These are phyloP conservation scores for Ophiostoma pallidulum DNA, from an alignment of 2,329 filamentous ascomycete genomes.

Conservation along the genomic window DNA sequence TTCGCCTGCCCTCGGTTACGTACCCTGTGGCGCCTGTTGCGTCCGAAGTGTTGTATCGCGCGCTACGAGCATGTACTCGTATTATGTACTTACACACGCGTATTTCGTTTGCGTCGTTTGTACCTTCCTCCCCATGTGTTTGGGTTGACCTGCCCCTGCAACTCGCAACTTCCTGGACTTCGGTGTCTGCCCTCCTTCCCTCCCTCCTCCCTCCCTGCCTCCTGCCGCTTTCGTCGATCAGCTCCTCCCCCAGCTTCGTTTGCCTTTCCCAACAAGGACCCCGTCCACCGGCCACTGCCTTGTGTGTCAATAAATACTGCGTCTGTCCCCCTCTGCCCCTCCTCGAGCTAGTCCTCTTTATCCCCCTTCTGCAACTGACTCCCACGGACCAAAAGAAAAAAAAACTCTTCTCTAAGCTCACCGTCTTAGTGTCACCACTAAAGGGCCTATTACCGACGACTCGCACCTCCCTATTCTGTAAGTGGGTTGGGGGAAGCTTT, in stretches of 20 bases:
- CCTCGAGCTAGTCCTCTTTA: not conserved
- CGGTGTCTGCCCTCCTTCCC: constrained; percentile 2
- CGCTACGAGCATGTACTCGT: too few relatives aligned
- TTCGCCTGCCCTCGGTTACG: constrained; percentile 8
- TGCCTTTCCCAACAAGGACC: not conserved
- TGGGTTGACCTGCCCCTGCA: not conserved
- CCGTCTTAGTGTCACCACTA: not conserved
- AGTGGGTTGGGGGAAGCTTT: not conserved
- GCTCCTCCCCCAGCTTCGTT: too few relatives aligned
- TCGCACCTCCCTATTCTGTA: not conserved
- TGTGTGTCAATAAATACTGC: constrained; percentile 10
- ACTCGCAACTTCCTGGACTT: constrained; percentile 4
- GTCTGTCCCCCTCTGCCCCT: constrained; percentile 1
- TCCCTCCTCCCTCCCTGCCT: not conserved
- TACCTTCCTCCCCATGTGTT: not conserved
- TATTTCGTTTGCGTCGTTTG: too few relatives aligned
- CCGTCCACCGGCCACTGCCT: not conserved
- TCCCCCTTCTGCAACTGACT: not conserved
- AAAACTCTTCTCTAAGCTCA: not conserved
- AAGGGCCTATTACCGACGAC: too few relatives aligned
- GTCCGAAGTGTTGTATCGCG: too few relatives aligned
- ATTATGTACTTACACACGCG: too few relatives aligned
- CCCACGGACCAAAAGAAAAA: not conserved
- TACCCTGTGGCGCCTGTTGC: constrained; percentile 3
- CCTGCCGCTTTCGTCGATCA: not conserved